These are phyloP conservation scores for Fagus crenata DNA, from an alignment of 306 rosid genomes.

Conservation along the genomic window DNA sequence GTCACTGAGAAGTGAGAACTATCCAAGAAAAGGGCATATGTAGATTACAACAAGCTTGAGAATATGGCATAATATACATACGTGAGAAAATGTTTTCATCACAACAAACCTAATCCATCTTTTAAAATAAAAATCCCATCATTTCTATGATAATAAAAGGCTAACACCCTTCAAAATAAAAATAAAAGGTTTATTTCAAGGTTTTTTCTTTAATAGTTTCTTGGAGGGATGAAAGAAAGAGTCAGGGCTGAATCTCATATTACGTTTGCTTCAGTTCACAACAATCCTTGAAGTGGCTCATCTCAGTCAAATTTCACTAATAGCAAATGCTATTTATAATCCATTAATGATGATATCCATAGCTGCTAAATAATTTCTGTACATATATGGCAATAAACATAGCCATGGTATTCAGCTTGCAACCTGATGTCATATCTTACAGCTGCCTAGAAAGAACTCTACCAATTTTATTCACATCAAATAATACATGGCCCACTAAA, in stretches of 20 bases:
- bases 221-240: neutral
- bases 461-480: neutral
- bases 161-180: neutral
- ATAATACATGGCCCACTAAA: conserved; percentile 6
- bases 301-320: neutral
- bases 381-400: neutral
- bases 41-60: neutral
- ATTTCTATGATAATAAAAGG: neutral
- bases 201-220: neutral
- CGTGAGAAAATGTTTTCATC: neutral
- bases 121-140: no score
- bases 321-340: neutral
- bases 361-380: neutral
- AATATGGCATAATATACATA: neutral
- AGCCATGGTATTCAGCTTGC: neutral
- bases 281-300: neutral
- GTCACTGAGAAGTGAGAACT: conserved; percentile 16
- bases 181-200: neutral
- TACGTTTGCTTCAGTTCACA: neutral
- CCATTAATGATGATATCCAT: neutral
- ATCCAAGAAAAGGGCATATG: neutral
- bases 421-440: neutral
- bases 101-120: neutral
- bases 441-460: neutral
- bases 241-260: neutral